Percentiles rank a stretch among this genome's conserved stretches.
Conservation (phyloP, 2,329 filamentous ascomycete genomes). For the Aspergillus sp. region DNA sequence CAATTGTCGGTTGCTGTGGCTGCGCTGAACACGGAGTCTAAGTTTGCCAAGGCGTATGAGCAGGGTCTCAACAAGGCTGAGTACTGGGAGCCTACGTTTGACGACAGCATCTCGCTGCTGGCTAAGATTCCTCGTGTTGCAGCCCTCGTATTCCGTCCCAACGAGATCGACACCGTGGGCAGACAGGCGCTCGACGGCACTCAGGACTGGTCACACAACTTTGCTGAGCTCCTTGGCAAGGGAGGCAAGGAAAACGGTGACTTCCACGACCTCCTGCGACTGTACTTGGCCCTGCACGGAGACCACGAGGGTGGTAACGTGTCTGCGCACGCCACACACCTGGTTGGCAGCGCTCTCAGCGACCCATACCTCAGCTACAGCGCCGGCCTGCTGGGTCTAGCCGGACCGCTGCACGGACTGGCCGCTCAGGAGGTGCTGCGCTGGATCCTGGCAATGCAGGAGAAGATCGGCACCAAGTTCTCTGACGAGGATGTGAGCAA, state of each 20-base stretch:
- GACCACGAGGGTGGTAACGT: slow-evolving; percentile 99
- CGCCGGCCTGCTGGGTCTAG: slow-evolving; percentile 88
- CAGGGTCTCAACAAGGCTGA: slow-evolving; percentile 86
- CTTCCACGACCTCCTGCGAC: slow-evolving; percentile 82
- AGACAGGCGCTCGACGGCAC: slow-evolving; percentile 67
- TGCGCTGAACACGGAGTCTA: slow-evolving; percentile 89
- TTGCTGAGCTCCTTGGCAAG: slow-evolving; percentile 91
- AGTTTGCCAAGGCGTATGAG: slow-evolving; percentile 90
- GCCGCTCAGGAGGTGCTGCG: slow-evolving; percentile 95
- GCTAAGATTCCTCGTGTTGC: slow-evolving; percentile 96
- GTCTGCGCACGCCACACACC: slow-evolving; percentile 87
- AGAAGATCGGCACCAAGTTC: slow-evolving; percentile 70
- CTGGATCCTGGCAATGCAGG: slow-evolving; percentile 95
- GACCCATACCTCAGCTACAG: slow-evolving; percentile 96
- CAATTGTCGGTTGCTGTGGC: slow-evolving; percentile 94
- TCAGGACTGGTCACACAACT: slow-evolving; percentile 99
- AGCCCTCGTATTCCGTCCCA: slow-evolving; percentile 95
- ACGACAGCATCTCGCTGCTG: slow-evolving; percentile 86
- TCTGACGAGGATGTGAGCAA: slow-evolving; percentile 73
- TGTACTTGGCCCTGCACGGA: slow-evolving; percentile 94
- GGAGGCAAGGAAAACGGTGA: slow-evolving; percentile 65
- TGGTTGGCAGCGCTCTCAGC: slow-evolving; percentile 88
- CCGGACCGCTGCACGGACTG: slow-evolving; percentile 86
- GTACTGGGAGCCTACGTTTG: slow-evolving; percentile 98
- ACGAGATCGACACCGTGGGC: slow-evolving; percentile 64